Conservation (phyloP, 2,329 filamentous ascomycete genomes). For the Trichoderma sp. region DNA sequence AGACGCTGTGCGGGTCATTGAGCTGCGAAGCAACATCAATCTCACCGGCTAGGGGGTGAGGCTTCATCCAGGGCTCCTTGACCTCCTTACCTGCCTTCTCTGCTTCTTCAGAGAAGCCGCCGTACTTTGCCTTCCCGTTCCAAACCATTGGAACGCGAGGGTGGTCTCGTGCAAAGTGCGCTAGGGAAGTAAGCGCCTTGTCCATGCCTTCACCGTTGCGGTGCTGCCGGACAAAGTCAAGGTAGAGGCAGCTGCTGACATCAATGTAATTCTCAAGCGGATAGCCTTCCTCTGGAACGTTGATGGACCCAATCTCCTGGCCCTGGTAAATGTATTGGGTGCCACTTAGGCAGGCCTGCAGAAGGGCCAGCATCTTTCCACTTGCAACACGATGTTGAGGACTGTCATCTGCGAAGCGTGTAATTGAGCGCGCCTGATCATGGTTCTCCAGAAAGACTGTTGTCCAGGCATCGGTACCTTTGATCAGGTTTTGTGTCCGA, state of each 20-base stretch:
- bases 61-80: slow-evolving; percentile 36
- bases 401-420: slow-evolving; percentile 50
- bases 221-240: slow-evolving; percentile 32
- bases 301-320: slow-evolving; percentile 63
- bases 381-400: slow-evolving; percentile 46
- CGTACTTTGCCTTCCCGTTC: slow-evolving; percentile 39
- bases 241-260: slow-evolving; percentile 46
- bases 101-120: slow-evolving; percentile 37
- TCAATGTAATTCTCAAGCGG: slow-evolving; percentile 54
- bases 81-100: slow-evolving; percentile 30
- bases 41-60: slow-evolving; percentile 31
- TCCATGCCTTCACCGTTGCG: slow-evolving; percentile 33
- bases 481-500: slow-evolving; percentile 50
- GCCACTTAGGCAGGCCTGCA: slow-evolving; percentile 51
- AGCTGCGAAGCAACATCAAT: slow-evolving; percentile 58
- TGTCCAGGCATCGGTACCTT: slow-evolving; percentile 58
- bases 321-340: slow-evolving; percentile 66
- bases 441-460: slow-evolving; percentile 65
- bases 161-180: slow-evolving; percentile 53
- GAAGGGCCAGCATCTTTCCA: slow-evolving; percentile 57
- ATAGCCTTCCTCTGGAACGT: slow-evolving; percentile 56
- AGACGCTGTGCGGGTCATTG: slow-evolving; percentile 35
- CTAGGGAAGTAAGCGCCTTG: slow-evolving; percentile 32
- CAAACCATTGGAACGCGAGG: slow-evolving; percentile 66
- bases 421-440: slow-evolving; percentile 58